Conservation (phyloP, 2,329 filamentous ascomycete genomes). For the Chaetomium sp. region DNA sequence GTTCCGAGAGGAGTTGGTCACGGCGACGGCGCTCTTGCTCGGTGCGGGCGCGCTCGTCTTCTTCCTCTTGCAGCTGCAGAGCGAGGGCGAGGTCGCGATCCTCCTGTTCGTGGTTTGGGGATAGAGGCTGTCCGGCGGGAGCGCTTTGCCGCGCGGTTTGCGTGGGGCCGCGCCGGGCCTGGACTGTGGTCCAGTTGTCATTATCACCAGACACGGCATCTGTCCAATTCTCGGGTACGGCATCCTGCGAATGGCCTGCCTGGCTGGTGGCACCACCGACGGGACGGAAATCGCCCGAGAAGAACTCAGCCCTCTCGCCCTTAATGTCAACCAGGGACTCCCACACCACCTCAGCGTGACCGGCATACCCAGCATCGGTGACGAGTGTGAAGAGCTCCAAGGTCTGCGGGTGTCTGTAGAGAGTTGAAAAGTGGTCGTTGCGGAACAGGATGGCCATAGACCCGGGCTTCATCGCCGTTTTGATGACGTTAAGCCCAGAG, state of each 20-base stretch:
- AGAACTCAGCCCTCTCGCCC: conserved; percentile 79
- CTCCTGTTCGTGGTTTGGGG: conserved; percentile 64
- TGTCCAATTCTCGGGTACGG: conserved; percentile 11
- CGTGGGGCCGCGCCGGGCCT: conserved; percentile 40
- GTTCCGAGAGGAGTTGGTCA: conserved; percentile 70
- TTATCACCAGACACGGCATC: conserved; percentile 3
- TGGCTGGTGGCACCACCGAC: conserved; percentile 62
- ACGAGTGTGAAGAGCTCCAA: conserved; percentile 79
- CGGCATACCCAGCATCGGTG: conserved; percentile 87
- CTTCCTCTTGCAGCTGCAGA: conserved; percentile 90
- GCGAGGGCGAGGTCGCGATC: conserved; percentile 87
- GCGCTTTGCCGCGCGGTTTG: conserved; percentile 28
- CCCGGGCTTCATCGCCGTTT: conserved; percentile 70
- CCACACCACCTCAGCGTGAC: conserved; percentile 92
- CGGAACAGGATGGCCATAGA: conserved; percentile 89
- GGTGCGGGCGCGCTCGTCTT: conserved; percentile 73
- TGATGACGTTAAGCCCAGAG: conserved; percentile 76
- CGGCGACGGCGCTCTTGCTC: conserved; percentile 63
- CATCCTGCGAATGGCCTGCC: neutral
- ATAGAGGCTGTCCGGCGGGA: conserved; percentile 38
- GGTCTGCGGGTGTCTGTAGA: conserved; percentile 84
- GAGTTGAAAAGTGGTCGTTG: conserved; percentile 94
- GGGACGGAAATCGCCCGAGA: conserved; percentile 84
- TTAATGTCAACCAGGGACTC: conserved; percentile 89
- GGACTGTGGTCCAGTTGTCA: conserved; percentile 59